Conservation (phyloP, 2,329 filamentous ascomycete genomes). For the Dryadomyces sulphureus region DNA sequence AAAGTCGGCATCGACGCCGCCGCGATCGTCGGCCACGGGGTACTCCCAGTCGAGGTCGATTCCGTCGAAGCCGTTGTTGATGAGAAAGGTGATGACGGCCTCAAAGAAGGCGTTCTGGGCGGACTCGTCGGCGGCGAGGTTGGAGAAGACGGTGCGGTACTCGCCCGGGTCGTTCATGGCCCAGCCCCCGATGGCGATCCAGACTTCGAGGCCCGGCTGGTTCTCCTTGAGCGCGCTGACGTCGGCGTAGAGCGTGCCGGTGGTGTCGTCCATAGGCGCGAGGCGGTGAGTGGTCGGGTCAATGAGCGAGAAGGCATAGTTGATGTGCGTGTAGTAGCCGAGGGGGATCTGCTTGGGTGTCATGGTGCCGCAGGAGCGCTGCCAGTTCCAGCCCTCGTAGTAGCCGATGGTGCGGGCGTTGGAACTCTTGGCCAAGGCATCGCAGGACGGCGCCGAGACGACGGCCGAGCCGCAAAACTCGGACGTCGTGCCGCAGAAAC, state of each 20-base stretch:
- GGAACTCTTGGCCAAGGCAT: conserved; percentile 1
- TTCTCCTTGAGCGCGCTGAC: conserved; percentile 18
- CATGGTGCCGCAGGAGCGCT: conserved; percentile 13
- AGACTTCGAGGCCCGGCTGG: conserved; percentile 16
- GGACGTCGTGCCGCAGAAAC: conserved; percentile 18
- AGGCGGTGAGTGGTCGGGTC: conserved; percentile 16
- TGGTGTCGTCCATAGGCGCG: conserved; percentile 3
- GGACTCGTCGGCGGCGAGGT: conserved; percentile 7
- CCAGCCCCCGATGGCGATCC: conserved; percentile 27
- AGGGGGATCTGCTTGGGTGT: conserved; percentile 14
- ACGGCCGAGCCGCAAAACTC: conserved; percentile 13
- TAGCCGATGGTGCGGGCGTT: conserved; percentile 15
- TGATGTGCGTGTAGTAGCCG: conserved; percentile 18
- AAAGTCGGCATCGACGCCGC: conserved; percentile 10
- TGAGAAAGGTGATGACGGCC: conserved; percentile 4
- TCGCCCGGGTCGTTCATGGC: conserved; percentile 21
- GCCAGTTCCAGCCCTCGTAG: conserved; percentile 16
- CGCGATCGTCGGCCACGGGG: conserved; percentile 9
- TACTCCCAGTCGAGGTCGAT: conserved; percentile 10
- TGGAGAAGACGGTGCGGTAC: conserved; percentile 14
- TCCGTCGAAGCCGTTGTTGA: conserved; percentile 7
- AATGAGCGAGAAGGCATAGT: conserved; percentile 19
- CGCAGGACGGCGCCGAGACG: conserved; percentile 2
- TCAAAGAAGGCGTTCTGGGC: conserved; percentile 9
- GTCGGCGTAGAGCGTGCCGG: conserved; percentile 12